Evolutionary conservation across 2,329 filamentous ascomycete genomes (phyloP).

Genomic region (Fusarium coffeatum): DNA sequence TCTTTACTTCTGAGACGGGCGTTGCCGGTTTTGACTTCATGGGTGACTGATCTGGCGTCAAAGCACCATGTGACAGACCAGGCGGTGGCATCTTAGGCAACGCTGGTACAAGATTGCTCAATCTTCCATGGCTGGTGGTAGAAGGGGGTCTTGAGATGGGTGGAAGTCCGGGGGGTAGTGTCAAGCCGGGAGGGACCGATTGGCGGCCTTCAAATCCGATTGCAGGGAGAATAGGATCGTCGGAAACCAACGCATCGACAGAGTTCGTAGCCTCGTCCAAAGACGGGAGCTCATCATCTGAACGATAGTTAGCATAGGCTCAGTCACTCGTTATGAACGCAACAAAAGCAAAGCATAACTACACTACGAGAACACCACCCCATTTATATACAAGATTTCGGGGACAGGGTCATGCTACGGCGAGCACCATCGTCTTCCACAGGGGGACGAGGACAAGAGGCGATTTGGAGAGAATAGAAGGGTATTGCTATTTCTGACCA

Average conservation of each 20-base stretch:
- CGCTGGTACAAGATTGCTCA: constrained; percentile 43
- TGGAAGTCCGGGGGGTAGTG: constrained; percentile 38
- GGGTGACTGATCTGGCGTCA: constrained; percentile 52
- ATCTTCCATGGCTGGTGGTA: constrained; percentile 32
- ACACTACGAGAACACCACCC: constrained; percentile 49
- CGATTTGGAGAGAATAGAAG: constrained; percentile 53
- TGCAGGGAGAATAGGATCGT: constrained; percentile 54
- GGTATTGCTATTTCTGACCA: constrained; percentile 58
- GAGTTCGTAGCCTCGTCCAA: constrained; percentile 71
- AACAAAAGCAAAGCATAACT: constrained; percentile 44
- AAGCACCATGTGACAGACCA: constrained; percentile 42
- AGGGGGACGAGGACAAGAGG: constrained; percentile 50
- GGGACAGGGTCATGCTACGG: constrained; percentile 61
- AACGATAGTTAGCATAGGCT: constrained; percentile 57
- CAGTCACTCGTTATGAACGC: constrained; percentile 35
- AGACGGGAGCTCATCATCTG: constrained; percentile 72
- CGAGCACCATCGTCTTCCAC: constrained; percentile 73
- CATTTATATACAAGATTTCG: constrained; percentile 58
- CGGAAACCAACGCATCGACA: constrained; percentile 77
- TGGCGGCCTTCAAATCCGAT: constrained; percentile 29
- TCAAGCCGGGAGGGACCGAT: constrained; percentile 50
- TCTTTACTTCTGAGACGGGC: constrained; percentile 53
- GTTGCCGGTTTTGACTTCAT: constrained; percentile 45
- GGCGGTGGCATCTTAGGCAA: constrained; percentile 44
- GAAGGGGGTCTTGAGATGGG: constrained; percentile 39